Conservation (phyloP, 2,329 filamentous ascomycete genomes). For the Xylaria sp. region DNA sequence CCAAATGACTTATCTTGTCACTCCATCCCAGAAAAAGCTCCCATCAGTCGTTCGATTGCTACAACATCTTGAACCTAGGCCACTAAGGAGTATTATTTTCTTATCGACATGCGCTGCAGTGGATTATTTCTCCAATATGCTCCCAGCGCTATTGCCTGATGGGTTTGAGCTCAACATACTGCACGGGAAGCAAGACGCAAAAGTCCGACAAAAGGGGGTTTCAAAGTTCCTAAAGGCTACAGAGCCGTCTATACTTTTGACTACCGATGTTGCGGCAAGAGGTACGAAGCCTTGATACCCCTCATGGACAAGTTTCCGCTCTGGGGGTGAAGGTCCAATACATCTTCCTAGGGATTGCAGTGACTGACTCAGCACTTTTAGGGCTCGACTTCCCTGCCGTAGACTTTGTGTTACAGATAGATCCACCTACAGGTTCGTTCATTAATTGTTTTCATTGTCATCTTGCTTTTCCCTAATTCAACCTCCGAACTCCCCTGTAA, state of each 20-base stretch:
- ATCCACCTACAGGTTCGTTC: constrained; percentile 64
- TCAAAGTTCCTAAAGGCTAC: constrained; percentile 76
- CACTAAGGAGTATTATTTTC: constrained; percentile 88
- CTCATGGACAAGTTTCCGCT: background rate
- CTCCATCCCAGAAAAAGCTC: constrained; percentile 79
- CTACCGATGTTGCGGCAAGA: constrained; percentile 89
- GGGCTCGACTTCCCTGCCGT: constrained; percentile 89
- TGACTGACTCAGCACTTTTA: constrained; percentile 13
- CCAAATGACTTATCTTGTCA: constrained; percentile 85
- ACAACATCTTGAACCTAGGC: constrained; percentile 69
- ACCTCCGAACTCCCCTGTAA: background rate
- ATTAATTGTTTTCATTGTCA: background rate
- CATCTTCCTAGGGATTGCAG: background rate
- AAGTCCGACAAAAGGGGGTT: constrained; percentile 88
- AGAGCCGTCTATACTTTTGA: constrained; percentile 80
- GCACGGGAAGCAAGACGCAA: constrained; percentile 89
- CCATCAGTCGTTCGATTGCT: constrained; percentile 75
- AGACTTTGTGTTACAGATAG: constrained; percentile 88
- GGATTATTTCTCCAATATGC: constrained; percentile 86
- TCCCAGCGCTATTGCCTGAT: constrained; percentile 73
- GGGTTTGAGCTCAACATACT: constrained; percentile 76
- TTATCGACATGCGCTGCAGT: constrained; percentile 93
- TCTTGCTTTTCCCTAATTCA: too few species aligned
- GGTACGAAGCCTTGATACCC: constrained; percentile 42
- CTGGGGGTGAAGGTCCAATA: too few species aligned